Evolutionary conservation across 306 rosid genomes (phyloP), one percentile per base, ranked within the genome.

Genomic region (Rosa lucieae): DNA sequence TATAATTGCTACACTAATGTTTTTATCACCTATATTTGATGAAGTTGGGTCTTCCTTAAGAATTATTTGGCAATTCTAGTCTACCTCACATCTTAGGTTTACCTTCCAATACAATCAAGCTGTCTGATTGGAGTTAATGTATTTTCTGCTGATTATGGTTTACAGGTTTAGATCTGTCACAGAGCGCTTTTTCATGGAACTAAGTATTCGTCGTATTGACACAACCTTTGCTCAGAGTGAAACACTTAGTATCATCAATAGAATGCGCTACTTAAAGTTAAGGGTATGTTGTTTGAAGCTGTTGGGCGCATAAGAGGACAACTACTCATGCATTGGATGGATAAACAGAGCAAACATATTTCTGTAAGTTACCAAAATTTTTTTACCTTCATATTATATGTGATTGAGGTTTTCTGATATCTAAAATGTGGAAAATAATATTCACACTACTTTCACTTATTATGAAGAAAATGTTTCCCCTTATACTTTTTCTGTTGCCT

Each of bases 201-300:
- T 96, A 82, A 90, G 89, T 85, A 87, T 95, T 52, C 97, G 98
- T 82, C 90, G 98, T 21, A 89, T 88, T 66, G 99, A 96, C 80
- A 89, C 96, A 55, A 96, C 88, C 81, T 93, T 78, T 75, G 89
- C 97, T 70, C 90, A 98, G 88, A 96, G 99, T 82, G 99, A 96
- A 86, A 93, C 97, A 42, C 96, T 96, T 58, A 93, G 97, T 73
- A 96, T 93, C 87, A 93, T 96, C 72, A 91, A 91, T 85, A 98
- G 99, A 81, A 93, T 96, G 99, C 99, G 96, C 85, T 96, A 96
- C 90, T 89, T 96, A 85, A 96, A 91, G 78, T 89, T 96, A 74
- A 98, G 99, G 97, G 99, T 96, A 86, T 77, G 97, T 82, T 98
- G 99, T 89, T 85, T 82, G 99, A 96, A 78, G 99, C 99, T 85